Evolutionary conservation across 1,284 basidiomycete genomes (phyloP).

Genomic region (Thelephora terrestris): DNA sequence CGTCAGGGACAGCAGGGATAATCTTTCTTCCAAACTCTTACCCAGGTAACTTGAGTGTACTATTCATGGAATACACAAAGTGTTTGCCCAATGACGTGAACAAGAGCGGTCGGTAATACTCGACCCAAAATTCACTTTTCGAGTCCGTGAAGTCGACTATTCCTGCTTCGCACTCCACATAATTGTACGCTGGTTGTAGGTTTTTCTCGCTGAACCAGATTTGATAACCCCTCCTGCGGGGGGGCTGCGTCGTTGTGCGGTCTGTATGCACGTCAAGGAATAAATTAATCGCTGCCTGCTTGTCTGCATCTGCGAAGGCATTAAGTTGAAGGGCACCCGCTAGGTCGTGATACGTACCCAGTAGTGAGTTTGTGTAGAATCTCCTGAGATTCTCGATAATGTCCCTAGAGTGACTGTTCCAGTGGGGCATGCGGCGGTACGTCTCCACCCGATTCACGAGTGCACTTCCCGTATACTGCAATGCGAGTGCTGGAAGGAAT

Average conservation of each 20-base stretch:
- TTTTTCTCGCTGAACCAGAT: conserved; percentile 75
- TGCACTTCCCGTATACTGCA: conserved; percentile 95
- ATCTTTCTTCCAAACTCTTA: conserved; percentile 21
- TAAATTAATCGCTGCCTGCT: conserved; percentile 95
- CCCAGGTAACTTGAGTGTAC: conserved; percentile 75
- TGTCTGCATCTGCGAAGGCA: conserved; percentile 72
- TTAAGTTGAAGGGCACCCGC: background rate
- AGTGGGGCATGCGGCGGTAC: conserved; percentile 91
- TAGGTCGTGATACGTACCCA: conserved; percentile 38
- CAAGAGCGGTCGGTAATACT: conserved; percentile 83
- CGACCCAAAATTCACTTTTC: conserved; percentile 74
- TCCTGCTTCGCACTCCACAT: conserved; percentile 45
- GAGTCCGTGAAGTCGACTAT: conserved; percentile 48
- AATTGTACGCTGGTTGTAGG: conserved; percentile 50
- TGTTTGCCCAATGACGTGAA: conserved; percentile 78
- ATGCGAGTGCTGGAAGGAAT: conserved; percentile 65
- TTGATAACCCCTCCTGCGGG: conserved; percentile 58
- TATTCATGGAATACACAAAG: conserved; percentile 83
- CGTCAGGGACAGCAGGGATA: conserved; percentile 11
- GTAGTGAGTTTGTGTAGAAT: conserved; percentile 92
- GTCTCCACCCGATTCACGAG: conserved; percentile 97
- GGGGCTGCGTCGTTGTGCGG: conserved; percentile 33
- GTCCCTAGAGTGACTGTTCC: conserved; percentile 96
- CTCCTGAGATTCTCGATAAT: conserved; percentile 94
- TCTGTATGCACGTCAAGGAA: conserved; percentile 81